Percentiles rank a stretch among this genome's conserved stretches.
Evolutionary conservation across 2,329 filamentous ascomycete genomes (phyloP).

Genomic region (Cercospora sesami): DNA sequence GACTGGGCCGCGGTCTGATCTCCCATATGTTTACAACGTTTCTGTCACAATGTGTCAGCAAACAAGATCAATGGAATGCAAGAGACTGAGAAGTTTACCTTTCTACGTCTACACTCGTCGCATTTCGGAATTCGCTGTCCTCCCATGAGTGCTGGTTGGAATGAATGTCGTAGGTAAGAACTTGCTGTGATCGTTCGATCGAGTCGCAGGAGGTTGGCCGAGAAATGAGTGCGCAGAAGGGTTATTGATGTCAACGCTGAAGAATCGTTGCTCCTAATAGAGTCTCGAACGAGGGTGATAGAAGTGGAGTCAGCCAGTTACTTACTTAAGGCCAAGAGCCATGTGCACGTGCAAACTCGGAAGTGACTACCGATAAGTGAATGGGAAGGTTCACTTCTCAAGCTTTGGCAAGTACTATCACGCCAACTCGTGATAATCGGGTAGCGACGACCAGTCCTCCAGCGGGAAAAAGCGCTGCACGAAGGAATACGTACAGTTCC

Average conservation of each 20-base stretch:
- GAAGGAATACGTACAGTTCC: conserved; percentile 2
- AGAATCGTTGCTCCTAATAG: neutral
- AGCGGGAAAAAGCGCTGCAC: conserved; percentile 24
- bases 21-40: neutral
- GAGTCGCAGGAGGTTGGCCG: neutral
- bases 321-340: neutral
- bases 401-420: neutral
- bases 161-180: neutral
- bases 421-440: conserved; percentile 22
- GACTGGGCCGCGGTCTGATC: neutral
- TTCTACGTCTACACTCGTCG: neutral
- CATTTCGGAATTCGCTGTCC: neutral
- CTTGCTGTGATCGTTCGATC: neutral
- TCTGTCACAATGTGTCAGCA: neutral
- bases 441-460: conserved; percentile 25
- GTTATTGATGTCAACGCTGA: neutral
- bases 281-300: conserved; percentile 1
- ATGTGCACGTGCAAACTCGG: neutral
- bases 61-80: neutral
- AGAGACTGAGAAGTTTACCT: neutral
- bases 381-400: conserved; percentile 7
- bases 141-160: neutral
- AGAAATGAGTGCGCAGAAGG: neutral
- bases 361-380: neutral
- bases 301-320: conserved; percentile 2